Percentiles rank a stretch among this genome's conserved stretches.
These are phyloP conservation scores for Candida peoriensis DNA, from an alignment of 805 yeast species.

Conservation along the genomic window DNA sequence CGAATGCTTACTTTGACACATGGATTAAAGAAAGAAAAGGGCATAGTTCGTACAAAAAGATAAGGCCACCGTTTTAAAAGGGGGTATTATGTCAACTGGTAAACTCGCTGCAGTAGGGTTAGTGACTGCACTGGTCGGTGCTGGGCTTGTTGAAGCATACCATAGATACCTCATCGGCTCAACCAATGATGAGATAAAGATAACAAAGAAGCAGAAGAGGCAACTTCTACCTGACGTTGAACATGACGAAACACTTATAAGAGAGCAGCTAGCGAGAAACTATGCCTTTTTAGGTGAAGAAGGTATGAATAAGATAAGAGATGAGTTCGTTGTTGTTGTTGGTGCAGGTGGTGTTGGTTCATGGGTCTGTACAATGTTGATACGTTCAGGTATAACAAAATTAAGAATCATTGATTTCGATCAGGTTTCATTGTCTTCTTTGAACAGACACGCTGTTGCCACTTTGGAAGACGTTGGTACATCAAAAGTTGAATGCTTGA, in stretches of 20 bases:
- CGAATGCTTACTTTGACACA: no score
- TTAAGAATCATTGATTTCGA: slow-evolving; percentile 88
- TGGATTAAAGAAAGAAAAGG: no score
- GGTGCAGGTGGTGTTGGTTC: slow-evolving; percentile 99
- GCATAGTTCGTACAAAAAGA: no score
- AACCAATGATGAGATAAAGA: slow-evolving; percentile 4
- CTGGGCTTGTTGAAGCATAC: slow-evolving; percentile 13
- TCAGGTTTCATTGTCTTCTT: slow-evolving; percentile 87
- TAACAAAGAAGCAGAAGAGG: slow-evolving; percentile 4
- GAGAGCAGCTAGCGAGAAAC: slow-evolving; percentile 91
- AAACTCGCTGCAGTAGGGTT: slow-evolving; percentile 5
- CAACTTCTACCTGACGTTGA: slow-evolving; percentile 5
- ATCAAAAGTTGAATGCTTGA: slow-evolving; percentile 79
- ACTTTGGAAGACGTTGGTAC: slow-evolving; percentile 88
- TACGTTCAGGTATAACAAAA: slow-evolving; percentile 82
- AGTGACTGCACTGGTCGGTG: slow-evolving; percentile 8
- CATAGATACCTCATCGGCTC: slow-evolving; percentile 17
- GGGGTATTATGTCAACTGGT: slow-evolving; percentile 1
- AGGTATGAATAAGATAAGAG: slow-evolving; percentile 71
- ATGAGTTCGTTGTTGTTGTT: slow-evolving; percentile 67
- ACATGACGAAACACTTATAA: slow-evolving; percentile 65
- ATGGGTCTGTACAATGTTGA: slow-evolving; percentile 88
- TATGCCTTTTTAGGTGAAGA: slow-evolving; percentile 86
- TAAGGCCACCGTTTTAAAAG: no score
- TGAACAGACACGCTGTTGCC: slow-evolving; percentile 95